Percentiles rank a stretch among this genome's conserved stretches.
Evolutionary conservation across 1,284 basidiomycete species (phyloP).

Genomic region (Ceratobasidium sp.): DNA sequence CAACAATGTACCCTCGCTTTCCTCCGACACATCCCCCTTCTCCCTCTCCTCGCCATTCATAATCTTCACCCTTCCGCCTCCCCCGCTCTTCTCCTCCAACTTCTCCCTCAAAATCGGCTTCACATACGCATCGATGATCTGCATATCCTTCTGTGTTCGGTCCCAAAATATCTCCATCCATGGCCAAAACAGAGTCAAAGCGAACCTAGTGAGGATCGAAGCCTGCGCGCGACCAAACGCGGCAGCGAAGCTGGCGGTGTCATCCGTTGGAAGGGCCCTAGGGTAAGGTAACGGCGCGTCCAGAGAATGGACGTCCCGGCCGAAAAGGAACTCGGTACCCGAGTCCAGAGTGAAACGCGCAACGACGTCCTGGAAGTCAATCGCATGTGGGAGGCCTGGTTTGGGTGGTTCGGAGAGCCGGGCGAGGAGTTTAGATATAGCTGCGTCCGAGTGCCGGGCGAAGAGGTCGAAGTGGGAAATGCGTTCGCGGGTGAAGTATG

Average conservation of each 20-base stretch:
- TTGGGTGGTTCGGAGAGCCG: conserved; percentile 29
- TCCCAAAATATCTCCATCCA: conserved; percentile 45
- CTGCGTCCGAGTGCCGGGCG: conserved; percentile 41
- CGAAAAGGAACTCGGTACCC: conserved; percentile 49
- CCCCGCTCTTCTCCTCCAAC: conserved; percentile 30
- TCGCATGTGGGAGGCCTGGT: conserved; percentile 35
- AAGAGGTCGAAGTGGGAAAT: conserved; percentile 39
- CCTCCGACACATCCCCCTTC: conserved; percentile 40
- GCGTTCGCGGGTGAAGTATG: conserved; percentile 44
- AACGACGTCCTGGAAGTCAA: conserved; percentile 31
- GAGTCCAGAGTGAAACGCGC: conserved; percentile 35
- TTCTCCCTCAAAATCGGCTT: conserved; percentile 44
- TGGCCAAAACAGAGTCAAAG: conserved; percentile 35
- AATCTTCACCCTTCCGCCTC: background rate
- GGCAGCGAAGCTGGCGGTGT: conserved; percentile 37
- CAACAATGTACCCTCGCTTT: conserved; percentile 41
- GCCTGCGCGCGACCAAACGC: conserved; percentile 43
- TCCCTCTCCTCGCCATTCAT: background rate
- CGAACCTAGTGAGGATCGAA: conserved; percentile 1
- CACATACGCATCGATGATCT: conserved; percentile 41
- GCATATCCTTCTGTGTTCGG: conserved; percentile 29
- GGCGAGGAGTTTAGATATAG: conserved; percentile 34
- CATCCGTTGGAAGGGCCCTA: background rate
- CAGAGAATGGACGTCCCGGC: conserved; percentile 40
- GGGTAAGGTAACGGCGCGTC: conserved; percentile 60